phyloP scores from a whole-genome alignment of 371 early-diverging fungal species.

The Circinella minor region DNA sequence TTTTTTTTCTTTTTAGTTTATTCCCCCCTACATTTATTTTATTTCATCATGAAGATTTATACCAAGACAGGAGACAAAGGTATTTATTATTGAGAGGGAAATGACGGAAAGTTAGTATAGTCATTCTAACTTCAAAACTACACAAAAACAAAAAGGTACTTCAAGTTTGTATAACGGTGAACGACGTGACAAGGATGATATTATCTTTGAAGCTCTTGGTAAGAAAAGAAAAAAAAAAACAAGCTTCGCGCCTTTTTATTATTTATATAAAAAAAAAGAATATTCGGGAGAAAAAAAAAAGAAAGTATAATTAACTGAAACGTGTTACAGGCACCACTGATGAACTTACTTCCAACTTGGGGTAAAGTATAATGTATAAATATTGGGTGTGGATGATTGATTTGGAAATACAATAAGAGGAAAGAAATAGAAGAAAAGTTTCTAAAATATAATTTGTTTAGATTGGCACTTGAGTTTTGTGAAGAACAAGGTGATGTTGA shows the following conservation, averaged over 20 bases:
- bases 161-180: slow-evolving; percentile 92
- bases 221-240: slow-evolving; percentile 13
- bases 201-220: slow-evolving; percentile 91
- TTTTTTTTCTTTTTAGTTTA: not conserved
- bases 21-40: not conserved
- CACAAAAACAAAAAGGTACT: slow-evolving; percentile 56
- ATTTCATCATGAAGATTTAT: slow-evolving; percentile 68
- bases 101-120: not conserved
- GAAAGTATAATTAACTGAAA: not conserved
- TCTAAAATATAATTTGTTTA: slow-evolving; percentile 22
- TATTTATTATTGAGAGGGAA: slow-evolving; percentile 14
- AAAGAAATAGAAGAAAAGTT: not conserved
- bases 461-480: slow-evolving; percentile 74
- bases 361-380: slow-evolving; percentile 31
- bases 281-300: slow-evolving; percentile 6
- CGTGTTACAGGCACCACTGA: slow-evolving; percentile 56
- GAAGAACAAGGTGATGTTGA: slow-evolving; percentile 27
- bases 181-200: slow-evolving; percentile 84
- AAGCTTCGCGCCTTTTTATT: not conserved
- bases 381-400: not conserved
- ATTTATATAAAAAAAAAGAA: not conserved
- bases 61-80: slow-evolving; percentile 96
- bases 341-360: slow-evolving; percentile 54
- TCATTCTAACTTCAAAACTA: not conserved
- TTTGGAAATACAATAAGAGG: not conserved